Base-by-base conservation (phyloP, 768 basidiomycete species). In the Rubroboletus pulcherrimus region DNA sequence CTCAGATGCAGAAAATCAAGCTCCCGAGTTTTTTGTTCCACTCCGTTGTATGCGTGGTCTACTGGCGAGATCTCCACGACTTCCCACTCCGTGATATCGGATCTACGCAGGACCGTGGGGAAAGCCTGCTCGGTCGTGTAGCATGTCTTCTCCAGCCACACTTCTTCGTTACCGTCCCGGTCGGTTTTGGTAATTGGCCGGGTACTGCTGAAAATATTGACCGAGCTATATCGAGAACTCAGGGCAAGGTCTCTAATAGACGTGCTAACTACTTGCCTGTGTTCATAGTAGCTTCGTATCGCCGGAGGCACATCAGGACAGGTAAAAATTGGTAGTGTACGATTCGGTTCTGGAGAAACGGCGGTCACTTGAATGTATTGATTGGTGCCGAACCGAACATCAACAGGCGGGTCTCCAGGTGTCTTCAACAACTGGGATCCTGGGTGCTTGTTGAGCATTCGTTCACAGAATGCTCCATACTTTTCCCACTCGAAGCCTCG, bases 401-500 rank as follows among this genome's bases (percentile, higher is more conserved):
- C 91, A 8, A 86, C 86, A 12, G 87, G 79, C 4, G 94, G 91
- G 46, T 95, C 89, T 19, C 86, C 83, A 35, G 80, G 76, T 2
- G 75, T 77, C 66, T 87, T 90, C 45, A 96, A 73, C 10, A 97
- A 71, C 54, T 88, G 88, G 5, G 94, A 91, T 21, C 85, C 85
- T 4, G 91, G 87, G 71, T 93, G 91, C 68, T 95, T 96, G 71
- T 85, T 87, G 51, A 94, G 82, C 85, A 97, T 90, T 37, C 89
- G 78, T 70, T 98, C 93, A 72, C 91, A 92, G 75, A 90, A 93
- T 3, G 88, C 82, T 7, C 86, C 87, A 58, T 86, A 93, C 65
- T 91, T 94, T 74, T 98, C 95, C 93, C 91, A 93, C 65, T 93
- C 93, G 65, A 86, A 90, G 2, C 94, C 96, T 43, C 96, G 91